These are phyloP conservation scores for Phytophthora syringae DNA, from an alignment of 352 stramenopile genomes.

Conservation along the genomic window DNA sequence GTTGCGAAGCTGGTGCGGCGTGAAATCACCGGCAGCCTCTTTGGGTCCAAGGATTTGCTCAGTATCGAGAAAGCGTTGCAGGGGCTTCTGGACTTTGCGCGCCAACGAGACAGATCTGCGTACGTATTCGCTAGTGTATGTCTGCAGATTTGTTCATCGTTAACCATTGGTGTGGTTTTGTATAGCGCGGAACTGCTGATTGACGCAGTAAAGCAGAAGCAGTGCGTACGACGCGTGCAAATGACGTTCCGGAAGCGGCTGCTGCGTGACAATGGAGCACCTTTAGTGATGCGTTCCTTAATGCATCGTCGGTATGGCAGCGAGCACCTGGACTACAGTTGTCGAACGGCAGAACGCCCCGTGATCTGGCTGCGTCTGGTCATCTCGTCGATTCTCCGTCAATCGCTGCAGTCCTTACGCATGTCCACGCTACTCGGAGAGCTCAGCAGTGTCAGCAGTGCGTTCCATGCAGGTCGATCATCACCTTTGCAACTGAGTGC, in stretches of 20 bases:
- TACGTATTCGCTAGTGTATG: constrained; percentile 22
- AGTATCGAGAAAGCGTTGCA: constrained; percentile 73
- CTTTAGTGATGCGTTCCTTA: constrained; percentile 75
- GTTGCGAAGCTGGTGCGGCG: constrained; percentile 59
- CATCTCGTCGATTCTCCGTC: constrained; percentile 63
- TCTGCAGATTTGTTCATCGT: not conserved
- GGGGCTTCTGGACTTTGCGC: constrained; percentile 69
- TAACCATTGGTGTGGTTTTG: not conserved
- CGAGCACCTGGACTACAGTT: constrained; percentile 28
- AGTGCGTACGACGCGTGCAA: constrained; percentile 77
- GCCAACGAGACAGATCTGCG: constrained; percentile 62
- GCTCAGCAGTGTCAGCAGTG: constrained; percentile 56
- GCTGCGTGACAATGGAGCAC: constrained; percentile 64
- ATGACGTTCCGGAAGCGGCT: constrained; percentile 72
- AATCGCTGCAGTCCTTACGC: constrained; percentile 41
- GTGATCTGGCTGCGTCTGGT: constrained; percentile 65
- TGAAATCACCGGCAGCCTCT: constrained; percentile 53
- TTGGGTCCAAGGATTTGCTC: constrained; percentile 66
- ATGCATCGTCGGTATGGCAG: constrained; percentile 72
- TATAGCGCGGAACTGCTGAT: constrained; percentile 67
- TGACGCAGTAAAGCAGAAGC: constrained; percentile 72
- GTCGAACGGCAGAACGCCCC: constrained; percentile 49
- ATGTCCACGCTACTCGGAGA: constrained; percentile 44
- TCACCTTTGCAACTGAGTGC: constrained; percentile 30
- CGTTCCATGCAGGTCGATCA: constrained; percentile 21